Conservation (phyloP, 139 green algal species). For the Auxenochlorella pyrenoidosa region DNA sequence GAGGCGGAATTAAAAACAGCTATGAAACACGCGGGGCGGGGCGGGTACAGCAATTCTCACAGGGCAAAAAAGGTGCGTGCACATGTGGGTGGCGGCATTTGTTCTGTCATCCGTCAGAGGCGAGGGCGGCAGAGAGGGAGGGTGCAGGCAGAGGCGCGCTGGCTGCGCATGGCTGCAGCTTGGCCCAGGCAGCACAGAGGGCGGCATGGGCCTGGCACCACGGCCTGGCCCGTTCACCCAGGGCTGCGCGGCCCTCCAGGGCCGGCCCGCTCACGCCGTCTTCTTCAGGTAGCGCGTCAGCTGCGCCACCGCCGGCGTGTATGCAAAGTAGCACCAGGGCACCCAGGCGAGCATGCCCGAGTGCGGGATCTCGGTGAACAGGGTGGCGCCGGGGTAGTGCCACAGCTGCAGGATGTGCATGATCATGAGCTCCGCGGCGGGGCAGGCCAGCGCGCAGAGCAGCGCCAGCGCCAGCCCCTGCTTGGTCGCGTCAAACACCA, state of each 20-base stretch:
- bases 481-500: conserved; percentile 54
- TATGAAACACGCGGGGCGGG: not conserved
- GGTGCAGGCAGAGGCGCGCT: no score
- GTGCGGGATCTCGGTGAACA: conserved; percentile 42
- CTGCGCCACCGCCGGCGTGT: conserved; percentile 52
- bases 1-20: not conserved
- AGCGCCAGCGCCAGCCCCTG: conserved; percentile 62
- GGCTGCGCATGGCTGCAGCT: no score
- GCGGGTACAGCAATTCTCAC: not conserved
- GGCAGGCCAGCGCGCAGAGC: conserved; percentile 65
- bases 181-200: no score
- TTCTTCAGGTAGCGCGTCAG: conserved; percentile 51
- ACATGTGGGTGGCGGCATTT: not conserved
- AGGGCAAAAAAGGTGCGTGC: not conserved
- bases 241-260: not conserved
- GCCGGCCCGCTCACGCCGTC: not conserved
- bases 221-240: no score
- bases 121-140: no score
- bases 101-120: not conserved
- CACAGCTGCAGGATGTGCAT: conserved; percentile 56
- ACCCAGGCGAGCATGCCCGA: conserved; percentile 47
- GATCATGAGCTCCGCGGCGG: conserved; percentile 51
- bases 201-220: no score
- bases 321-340: conserved; percentile 65
- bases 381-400: conserved; percentile 65